Base-by-base conservation (phyloP, 352 stramenopile genomes). In the Thraustotheca clavata region DNA sequence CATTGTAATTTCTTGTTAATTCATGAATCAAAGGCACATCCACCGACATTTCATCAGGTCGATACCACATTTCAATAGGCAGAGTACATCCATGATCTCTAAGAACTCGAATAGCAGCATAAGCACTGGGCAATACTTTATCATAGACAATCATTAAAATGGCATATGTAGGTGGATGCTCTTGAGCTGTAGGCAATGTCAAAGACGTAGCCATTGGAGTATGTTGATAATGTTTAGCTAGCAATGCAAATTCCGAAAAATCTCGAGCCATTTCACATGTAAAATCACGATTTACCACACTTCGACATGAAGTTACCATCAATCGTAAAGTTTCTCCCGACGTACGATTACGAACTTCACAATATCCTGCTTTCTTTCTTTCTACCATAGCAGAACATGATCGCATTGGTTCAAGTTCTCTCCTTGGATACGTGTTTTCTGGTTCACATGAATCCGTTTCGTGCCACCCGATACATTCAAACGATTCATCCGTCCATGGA, bases 121-220 rank as follows among this genome's bases (percentile, higher is more conserved):
- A 94, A 59, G 80, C 80, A 0, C 73, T 86, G 35, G 80, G 79
- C 18, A 94, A 62, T 29, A 92, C 79, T 47, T 85, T 83, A 52
- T 92, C 80, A 72, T 92, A 92, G 46, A 94, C 76, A 60, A 91
- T 86, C 80, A 94, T 91, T 36, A 91, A 62, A 38, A 94, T 77
- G 16, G 82, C 84, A 48, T 90, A 88, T 29, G 73, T 79, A 3
- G 76, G 80, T 31, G 43, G 43, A 31, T 52, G 43, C 43, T 52
- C 24, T 31, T 79, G 73, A 8, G 78, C 71, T 38, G 86, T 62
- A 14, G 61, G 39, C 7, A 65, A 22, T 32, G 80, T 77, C n/a
- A 94, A 70, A 34, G 84, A 84, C 24, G 79, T 82, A 27, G 84
- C 82, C 47, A 91, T 49, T 6, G 84, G 82, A 27, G 63, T 59